Evolutionary conservation across 306 rosid genomes (phyloP).

Genomic region (Delonix regia): DNA sequence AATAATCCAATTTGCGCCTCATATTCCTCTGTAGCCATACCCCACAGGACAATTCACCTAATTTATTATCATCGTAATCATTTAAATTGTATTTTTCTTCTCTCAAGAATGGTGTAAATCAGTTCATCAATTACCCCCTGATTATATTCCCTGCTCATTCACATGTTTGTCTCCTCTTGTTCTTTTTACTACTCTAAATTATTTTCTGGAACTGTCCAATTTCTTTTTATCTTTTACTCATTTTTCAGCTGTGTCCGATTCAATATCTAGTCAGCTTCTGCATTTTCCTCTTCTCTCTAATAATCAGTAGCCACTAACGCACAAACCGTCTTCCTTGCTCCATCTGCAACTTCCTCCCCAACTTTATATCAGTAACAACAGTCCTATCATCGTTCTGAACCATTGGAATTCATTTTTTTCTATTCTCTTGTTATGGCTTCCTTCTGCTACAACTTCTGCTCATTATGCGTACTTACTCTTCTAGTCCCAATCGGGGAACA

Average conservation of each 20-base stretch:
- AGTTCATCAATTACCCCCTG: not conserved
- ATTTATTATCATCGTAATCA: not conserved
- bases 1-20: constrained; percentile 33
- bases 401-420: constrained; percentile 12
- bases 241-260: not conserved
- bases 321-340: constrained; percentile 19
- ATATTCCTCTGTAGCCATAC: not conserved
- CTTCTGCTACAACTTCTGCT: constrained; percentile 26
- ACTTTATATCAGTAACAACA: too few relatives aligned
- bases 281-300: not conserved
- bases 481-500: not conserved
- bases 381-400: constrained; percentile 17
- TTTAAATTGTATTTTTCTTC: not conserved
- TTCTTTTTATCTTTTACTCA: not conserved
- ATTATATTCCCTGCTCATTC: not conserved
- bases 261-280: not conserved
- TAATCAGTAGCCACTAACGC: constrained; percentile 12
- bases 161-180: not conserved
- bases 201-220: not conserved
- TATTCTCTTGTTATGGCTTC: constrained; percentile 42
- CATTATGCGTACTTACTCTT: constrained; percentile 26
- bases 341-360: not conserved
- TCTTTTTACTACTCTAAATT: not conserved
- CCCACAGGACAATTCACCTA: not conserved
- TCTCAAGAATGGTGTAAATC: too few relatives aligned